These are phyloP conservation scores for Emergomyces pasteurianus DNA, from an alignment of 2,329 filamentous ascomycete genomes.

Conservation along the genomic window DNA sequence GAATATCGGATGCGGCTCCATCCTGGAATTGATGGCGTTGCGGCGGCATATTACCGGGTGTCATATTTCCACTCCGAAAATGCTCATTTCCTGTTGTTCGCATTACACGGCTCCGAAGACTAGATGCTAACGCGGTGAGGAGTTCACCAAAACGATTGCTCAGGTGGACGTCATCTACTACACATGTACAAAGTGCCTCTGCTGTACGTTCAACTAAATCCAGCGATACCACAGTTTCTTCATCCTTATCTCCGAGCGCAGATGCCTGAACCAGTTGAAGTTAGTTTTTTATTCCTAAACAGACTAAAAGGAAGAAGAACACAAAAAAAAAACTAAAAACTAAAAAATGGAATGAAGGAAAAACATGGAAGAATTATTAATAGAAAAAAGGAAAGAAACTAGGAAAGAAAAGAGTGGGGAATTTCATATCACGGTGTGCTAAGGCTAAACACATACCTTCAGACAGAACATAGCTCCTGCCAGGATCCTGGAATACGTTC, in stretches of 20 bases:
- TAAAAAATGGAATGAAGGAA: too few species aligned
- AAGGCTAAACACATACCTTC: slow-evolving; percentile 27
- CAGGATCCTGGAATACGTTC: slow-evolving; percentile 47
- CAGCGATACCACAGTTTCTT: slow-evolving; percentile 40
- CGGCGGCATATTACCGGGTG: slow-evolving; percentile 6
- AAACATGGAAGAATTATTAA: too few species aligned
- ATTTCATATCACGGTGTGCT: neutral
- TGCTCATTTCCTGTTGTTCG: slow-evolving; percentile 4
- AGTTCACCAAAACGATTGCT: slow-evolving; percentile 50
- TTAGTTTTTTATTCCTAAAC: slow-evolving; percentile 2
- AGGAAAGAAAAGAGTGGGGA: neutral
- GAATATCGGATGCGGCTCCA: neutral
- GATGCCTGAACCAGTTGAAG: slow-evolving; percentile 30
- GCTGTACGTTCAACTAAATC: slow-evolving; percentile 40
- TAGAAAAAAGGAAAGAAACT: too few species aligned
- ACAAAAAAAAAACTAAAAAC: too few species aligned
- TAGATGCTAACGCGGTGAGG: slow-evolving; percentile 10
- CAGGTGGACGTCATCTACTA: slow-evolving; percentile 48
- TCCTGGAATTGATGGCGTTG: slow-evolving; percentile 5
- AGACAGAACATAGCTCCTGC: slow-evolving; percentile 46
- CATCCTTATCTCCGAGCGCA: slow-evolving; percentile 44
- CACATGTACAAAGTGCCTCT: slow-evolving; percentile 40
- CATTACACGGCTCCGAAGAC: slow-evolving; percentile 10
- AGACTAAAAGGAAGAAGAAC: too few species aligned
- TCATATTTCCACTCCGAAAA: slow-evolving; percentile 8